phyloP scores from a whole-genome alignment of 495 filamentous ascomycete genomes.

The Mycothermus thermophilus region DNA sequence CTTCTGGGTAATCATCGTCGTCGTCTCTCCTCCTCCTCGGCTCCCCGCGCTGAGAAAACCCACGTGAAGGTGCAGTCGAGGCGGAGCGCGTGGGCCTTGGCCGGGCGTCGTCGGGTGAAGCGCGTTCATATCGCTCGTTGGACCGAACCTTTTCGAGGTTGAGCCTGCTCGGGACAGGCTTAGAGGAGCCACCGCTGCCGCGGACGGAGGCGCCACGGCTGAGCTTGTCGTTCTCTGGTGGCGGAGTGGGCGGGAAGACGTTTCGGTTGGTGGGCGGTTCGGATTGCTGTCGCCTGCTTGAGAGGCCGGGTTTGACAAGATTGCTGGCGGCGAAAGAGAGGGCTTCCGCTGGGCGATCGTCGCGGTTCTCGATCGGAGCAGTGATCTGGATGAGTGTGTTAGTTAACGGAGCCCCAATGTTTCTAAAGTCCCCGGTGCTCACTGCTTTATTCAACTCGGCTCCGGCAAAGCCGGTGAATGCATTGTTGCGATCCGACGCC shows the following conservation, averaged over 20 bases:
- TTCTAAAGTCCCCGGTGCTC: no score
- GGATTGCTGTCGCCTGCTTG: conserved; percentile 69
- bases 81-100: conserved; percentile 23
- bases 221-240: conserved; percentile 66
- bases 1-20: conserved; percentile 50
- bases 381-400: no score
- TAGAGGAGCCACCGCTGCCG: conserved; percentile 38
- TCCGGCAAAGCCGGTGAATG: conserved; percentile 63
- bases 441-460: conserved; percentile 54
- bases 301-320: conserved; percentile 71
- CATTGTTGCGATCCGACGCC: conserved; percentile 64
- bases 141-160: conserved; percentile 38
- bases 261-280: conserved; percentile 67
- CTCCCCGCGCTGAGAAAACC: conserved; percentile 33
- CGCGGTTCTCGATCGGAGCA: no score
- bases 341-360: conserved; percentile 64
- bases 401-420: no score
- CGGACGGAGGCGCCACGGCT: conserved; percentile 41
- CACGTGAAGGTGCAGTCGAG: conserved; percentile 30
- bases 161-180: conserved; percentile 38
- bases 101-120: conserved; percentile 31
- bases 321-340: conserved; percentile 85
- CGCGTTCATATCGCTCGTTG: conserved; percentile 35
- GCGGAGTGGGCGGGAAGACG: conserved; percentile 90
- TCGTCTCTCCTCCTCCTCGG: conserved; percentile 28